Percentiles rank a stretch among this genome's conserved stretches.
Conservation (phyloP, 495 filamentous ascomycete species). For the Hypoxylon cercidicola region DNA sequence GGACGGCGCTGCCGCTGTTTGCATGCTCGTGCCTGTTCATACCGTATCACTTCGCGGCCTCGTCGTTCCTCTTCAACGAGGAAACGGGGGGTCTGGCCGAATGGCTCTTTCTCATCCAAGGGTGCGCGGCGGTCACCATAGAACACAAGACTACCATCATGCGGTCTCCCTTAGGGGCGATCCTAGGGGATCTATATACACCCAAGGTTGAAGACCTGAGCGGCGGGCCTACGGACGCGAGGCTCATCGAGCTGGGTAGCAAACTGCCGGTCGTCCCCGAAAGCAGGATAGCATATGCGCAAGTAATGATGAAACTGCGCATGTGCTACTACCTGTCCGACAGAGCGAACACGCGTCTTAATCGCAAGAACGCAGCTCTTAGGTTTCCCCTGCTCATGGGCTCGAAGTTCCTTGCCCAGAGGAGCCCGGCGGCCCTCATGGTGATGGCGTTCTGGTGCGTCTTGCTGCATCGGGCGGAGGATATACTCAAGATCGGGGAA, state of each 20-base stretch:
- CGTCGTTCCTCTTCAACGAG: slow-evolving; percentile 38
- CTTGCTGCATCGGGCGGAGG: slow-evolving; percentile 36
- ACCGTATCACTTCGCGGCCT: slow-evolving; percentile 38
- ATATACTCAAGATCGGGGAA: slow-evolving; percentile 32
- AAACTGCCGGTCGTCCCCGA: slow-evolving; percentile 16
- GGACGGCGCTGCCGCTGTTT: slow-evolving; percentile 34
- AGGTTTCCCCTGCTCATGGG: slow-evolving; percentile 26
- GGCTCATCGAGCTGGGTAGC: slow-evolving; percentile 3
- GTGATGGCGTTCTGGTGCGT: slow-evolving; percentile 43
- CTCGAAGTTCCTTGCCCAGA: slow-evolving; percentile 16
- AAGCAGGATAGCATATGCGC: slow-evolving; percentile 9
- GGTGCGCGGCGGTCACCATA: slow-evolving; percentile 30
- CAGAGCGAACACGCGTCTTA: slow-evolving; percentile 11
- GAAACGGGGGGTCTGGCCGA: slow-evolving; percentile 34
- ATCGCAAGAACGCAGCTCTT: slow-evolving; percentile 38
- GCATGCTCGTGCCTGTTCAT: slow-evolving; percentile 41
- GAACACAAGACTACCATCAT: slow-evolving; percentile 14
- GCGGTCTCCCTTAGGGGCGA: slow-evolving; percentile 26
- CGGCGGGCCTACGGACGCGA: slow-evolving; percentile 21
- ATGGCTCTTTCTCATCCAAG: slow-evolving; percentile 40
- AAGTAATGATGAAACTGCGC: slow-evolving; percentile 20
- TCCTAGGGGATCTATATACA: slow-evolving; percentile 18
- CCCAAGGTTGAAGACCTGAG: slow-evolving; percentile 19
- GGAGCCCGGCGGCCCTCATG: slow-evolving; percentile 31
- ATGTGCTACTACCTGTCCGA: slow-evolving; percentile 35